Base-by-base conservation (phyloP, 2,329 filamentous ascomycete genomes). In the Trichophyton equinum region DNA sequence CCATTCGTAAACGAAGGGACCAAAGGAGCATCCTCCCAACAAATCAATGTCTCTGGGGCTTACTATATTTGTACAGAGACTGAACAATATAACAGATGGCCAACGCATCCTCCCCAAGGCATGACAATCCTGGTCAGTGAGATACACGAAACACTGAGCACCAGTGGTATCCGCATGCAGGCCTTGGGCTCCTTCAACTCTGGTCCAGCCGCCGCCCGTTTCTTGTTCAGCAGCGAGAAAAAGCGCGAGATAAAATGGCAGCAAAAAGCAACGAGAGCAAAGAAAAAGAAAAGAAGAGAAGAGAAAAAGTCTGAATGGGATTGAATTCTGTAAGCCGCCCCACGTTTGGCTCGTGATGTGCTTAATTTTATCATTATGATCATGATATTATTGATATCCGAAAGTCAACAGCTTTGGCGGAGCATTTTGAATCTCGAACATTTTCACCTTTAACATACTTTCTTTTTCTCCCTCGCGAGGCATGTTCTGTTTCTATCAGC, bases 151-250 rank as follows among this genome's bases (percentile, higher is more conserved):
- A n/a, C 25, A 55, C 5, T 18, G 27, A 55, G 51, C 51, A 55
- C 51, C 51, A 55, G 51, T 55, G 51, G 51, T 55, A 55, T 55
- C 51, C 51, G 51, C 51, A 55, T 55, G 51, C 51, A 55, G 33
- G 51, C 51, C 30, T 49, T 36, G 49, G 25, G 49, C 49, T 55
- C 33, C 13, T 3, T 55, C 20, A 15, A 30, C n/a, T 27, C 51
- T 55, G 25, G 51, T 18, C 51, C 27, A 36, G 51, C 33, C 51
- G 4, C 51, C 30, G 51, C 30, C 51, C 15, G 27, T 55, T 55
- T 55, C 11, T 7, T 55, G 15, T n/a, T n/a, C n/a, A n/a, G n/a
- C n/a, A 44, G 33, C 8, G 33, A 38, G 33, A 9, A 38, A 53
- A 30, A 53, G 47, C 47, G 47, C 47, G 22, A 53, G 27, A 53